These are phyloP conservation scores for Alternaria arborescens DNA, from an alignment of 2,329 filamentous ascomycete genomes.

Conservation along the genomic window DNA sequence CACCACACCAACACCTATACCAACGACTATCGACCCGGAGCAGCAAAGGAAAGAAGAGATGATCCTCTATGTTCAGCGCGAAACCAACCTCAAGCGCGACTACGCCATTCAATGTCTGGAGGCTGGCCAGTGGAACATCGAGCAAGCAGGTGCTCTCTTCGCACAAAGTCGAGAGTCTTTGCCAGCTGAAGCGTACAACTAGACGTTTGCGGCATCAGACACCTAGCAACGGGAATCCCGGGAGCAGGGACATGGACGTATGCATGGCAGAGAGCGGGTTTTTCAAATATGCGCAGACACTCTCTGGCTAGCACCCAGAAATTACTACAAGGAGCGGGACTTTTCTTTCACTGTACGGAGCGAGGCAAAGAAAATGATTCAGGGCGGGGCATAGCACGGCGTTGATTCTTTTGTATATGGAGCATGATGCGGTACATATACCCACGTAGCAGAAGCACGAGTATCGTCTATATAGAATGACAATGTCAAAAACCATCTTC, in stretches of 20 bases:
- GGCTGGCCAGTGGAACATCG: constrained; percentile 81
- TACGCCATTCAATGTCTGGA: constrained; percentile 84
- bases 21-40: constrained; percentile 11
- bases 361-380: background rate
- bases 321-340: background rate
- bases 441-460: constrained; percentile 8
- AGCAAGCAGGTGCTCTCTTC: constrained; percentile 78
- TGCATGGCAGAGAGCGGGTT: background rate
- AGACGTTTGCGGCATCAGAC: constrained; percentile 9
- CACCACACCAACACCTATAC: constrained; percentile 28
- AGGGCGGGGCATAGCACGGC: constrained; percentile 1
- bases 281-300: background rate
- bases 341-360: background rate
- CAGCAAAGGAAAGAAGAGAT: constrained; percentile 70
- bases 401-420: constrained; percentile 5
- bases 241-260: background rate
- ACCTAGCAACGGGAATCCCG: background rate
- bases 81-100: constrained; percentile 80
- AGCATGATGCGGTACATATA: constrained; percentile 8
- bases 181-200: constrained; percentile 54
- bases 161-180: constrained; percentile 71
- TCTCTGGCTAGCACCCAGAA: background rate
- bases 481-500: background rate
- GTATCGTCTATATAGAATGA: background rate
- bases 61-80: constrained; percentile 73